Percentiles rank a stretch among this genome's conserved stretches.
Conservation (phyloP, 495 filamentous ascomycete genomes). For the Aspergillus heteromorphus region DNA sequence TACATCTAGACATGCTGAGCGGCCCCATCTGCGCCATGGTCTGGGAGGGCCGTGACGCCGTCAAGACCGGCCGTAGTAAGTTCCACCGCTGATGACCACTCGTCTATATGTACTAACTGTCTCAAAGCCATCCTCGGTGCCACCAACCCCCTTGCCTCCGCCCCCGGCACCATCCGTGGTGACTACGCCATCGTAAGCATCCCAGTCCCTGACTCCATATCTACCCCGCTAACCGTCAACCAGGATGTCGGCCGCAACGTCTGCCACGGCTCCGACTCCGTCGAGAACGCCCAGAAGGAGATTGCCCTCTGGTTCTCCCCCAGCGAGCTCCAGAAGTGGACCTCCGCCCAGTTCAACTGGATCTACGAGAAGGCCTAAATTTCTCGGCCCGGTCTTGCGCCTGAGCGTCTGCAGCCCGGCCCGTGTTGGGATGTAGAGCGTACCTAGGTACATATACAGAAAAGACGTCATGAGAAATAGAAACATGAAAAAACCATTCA, state of each 20-base stretch:
- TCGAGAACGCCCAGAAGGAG: constrained; percentile 99
- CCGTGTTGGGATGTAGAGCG: constrained; percentile 18
- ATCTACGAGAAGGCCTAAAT: constrained; percentile 82
- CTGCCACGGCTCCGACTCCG: constrained; percentile 97
- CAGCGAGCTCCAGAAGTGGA: constrained; percentile 75
- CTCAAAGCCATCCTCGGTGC: constrained; percentile 77
- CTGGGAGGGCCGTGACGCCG: constrained; percentile 94
- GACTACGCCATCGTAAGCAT: constrained; percentile 61
- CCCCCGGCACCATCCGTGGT: constrained; percentile 95
- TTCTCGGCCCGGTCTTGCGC: constrained; percentile 19
- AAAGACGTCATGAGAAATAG: constrained; percentile 25
- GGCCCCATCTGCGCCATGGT: constrained; percentile 98
- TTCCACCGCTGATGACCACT: neutral
- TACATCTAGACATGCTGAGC: constrained; percentile 78
- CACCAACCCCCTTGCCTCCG: constrained; percentile 92
- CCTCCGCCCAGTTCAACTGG: constrained; percentile 77
- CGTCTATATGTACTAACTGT: constrained; percentile 4
- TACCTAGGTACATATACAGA: constrained; percentile 16
- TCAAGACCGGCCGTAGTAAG: constrained; percentile 93
- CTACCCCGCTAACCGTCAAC: constrained; percentile 3
- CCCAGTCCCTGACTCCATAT: neutral
- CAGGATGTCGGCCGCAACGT: constrained; percentile 95
- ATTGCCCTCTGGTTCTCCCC: constrained; percentile 95
- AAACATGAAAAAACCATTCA: constrained; percentile 23
- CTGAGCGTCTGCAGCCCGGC: constrained; percentile 14